Evolutionary conservation across 2,329 filamentous ascomycete genomes (phyloP), one percentile per base, ranked within the genome.

Genomic region (Penicillium fuscoglaucum): DNA sequence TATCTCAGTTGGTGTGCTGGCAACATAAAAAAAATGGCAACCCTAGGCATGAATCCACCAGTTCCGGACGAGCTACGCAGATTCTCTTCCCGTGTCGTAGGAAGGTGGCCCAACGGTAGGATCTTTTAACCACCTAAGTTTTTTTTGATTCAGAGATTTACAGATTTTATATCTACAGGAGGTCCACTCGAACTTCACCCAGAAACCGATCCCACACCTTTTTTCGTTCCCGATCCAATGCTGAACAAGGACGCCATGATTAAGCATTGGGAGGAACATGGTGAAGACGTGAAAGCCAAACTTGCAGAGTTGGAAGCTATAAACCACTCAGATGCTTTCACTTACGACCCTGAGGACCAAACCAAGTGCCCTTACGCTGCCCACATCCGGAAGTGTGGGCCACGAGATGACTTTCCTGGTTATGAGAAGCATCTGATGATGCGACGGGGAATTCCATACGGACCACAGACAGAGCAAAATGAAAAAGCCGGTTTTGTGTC

Each of bases 351-450:
- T 5, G 17, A 33, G 12, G 39, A 44, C 19, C 50, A 52, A 29
- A 44, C 28, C 21, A 52, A 44, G 15, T 52, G 50, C 7, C 50
- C 50, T n/a, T 52, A 44, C 28, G 50, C 50, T 10, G n/a, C 50
- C 10, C 50, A 52, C 5, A 52, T 52, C 10, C 39, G 50, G 17
- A 52, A 52, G 50, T 24, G 17, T 13, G 39, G 39, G 12, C 50
- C 50, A 35, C 50, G 50, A 15, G 28, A 44, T 33, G 50, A 52
- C 19, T 33, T 24, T 13, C 26, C 26, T 12, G 35, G 44, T 21
- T 44, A 44, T 15, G 39, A 31, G 6, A 52, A 35, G 40, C 39
- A 44, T n/a, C 7, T 44, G 2, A 52, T 52, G 26, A 3, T 52
- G 28, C 50, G 50, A 12, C 50, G 50, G 1, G 50, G 50, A 17